Evolutionary conservation across 805 yeast species (phyloP).

Genomic region (Spathaspora sp.): DNA sequence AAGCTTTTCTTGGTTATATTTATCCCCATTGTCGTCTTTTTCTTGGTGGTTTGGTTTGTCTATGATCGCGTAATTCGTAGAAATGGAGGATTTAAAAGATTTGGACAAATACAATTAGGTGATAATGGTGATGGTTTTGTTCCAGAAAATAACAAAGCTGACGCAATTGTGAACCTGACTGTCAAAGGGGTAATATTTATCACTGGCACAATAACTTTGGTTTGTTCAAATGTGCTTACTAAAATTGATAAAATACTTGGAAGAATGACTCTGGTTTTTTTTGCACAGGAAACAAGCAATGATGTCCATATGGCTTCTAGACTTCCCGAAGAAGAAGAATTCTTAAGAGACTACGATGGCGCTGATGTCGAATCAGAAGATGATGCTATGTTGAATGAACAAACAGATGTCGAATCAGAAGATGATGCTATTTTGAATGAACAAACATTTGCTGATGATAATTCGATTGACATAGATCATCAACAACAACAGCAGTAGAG

Average conservation of each 20-base stretch:
- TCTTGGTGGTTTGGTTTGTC: slow-evolving; percentile 58
- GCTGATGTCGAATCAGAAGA: slow-evolving; percentile 10
- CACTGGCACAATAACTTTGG: slow-evolving; percentile 42
- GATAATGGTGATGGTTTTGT: slow-evolving; percentile 48
- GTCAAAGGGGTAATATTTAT: slow-evolving; percentile 68
- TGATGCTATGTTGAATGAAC: slow-evolving; percentile 14
- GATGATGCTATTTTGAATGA: slow-evolving; percentile 18
- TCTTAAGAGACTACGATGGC: slow-evolving; percentile 37
- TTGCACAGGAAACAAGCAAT: slow-evolving; percentile 35
- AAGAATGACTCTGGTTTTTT: slow-evolving; percentile 22
- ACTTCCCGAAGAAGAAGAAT: slow-evolving; percentile 31
- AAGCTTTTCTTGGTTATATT: slow-evolving; percentile 60
- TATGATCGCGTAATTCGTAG: slow-evolving; percentile 79
- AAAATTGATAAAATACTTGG: slow-evolving; percentile 34
- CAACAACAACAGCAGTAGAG: background rate
- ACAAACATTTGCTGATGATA: background rate
- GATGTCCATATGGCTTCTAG: slow-evolving; percentile 39
- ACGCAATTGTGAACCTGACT: slow-evolving; percentile 53
- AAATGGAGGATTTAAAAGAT: slow-evolving; percentile 69
- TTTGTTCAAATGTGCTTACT: slow-evolving; percentile 28
- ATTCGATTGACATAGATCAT: background rate
- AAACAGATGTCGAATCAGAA: slow-evolving; percentile 1
- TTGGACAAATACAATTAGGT: slow-evolving; percentile 86
- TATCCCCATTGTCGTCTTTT: slow-evolving; percentile 73
- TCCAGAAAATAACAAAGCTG: slow-evolving; percentile 61